These are phyloP conservation scores for Beauveria australis DNA, from an alignment of 2,329 filamentous ascomycete genomes.

Conservation along the genomic window DNA sequence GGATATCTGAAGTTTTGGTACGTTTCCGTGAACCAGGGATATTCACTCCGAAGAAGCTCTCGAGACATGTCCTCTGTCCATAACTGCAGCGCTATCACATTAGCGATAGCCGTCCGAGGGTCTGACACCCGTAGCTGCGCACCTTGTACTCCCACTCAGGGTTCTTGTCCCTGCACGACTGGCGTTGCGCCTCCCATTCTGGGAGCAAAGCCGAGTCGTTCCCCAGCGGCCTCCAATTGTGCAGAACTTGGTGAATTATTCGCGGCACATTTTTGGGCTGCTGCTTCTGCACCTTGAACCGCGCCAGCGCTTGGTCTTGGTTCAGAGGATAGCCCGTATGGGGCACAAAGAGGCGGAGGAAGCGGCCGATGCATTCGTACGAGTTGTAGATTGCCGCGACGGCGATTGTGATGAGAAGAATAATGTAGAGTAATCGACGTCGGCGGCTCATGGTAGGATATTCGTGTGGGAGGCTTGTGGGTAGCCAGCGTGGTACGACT, in stretches of 20 bases:
- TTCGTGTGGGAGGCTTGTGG: not conserved
- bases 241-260: slow-evolving; percentile 62
- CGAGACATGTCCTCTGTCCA: slow-evolving; percentile 63
- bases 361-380: not conserved
- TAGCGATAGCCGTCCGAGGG: not conserved
- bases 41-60: slow-evolving; percentile 60
- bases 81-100: slow-evolving; percentile 35
- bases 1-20: slow-evolving; percentile 62
- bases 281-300: not conserved
- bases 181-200: slow-evolving; percentile 56
- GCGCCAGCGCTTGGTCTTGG: slow-evolving; percentile 8
- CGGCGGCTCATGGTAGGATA: not conserved
- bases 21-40: slow-evolving; percentile 63
- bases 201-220: slow-evolving; percentile 56
- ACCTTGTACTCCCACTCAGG: slow-evolving; percentile 68
- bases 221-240: slow-evolving; percentile 34
- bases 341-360: slow-evolving; percentile 1
- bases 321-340: slow-evolving; percentile 4
- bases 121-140: slow-evolving; percentile 16
- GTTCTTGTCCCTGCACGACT: slow-evolving; percentile 59
- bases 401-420: not conserved
- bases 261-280: slow-evolving; percentile 43
- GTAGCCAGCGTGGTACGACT: not conserved
- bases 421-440: not conserved
- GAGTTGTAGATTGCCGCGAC: not conserved